These are phyloP conservation scores for Pittosporum tobira DNA, from an alignment of 129 eudicot genomes.

Conservation along the genomic window DNA sequence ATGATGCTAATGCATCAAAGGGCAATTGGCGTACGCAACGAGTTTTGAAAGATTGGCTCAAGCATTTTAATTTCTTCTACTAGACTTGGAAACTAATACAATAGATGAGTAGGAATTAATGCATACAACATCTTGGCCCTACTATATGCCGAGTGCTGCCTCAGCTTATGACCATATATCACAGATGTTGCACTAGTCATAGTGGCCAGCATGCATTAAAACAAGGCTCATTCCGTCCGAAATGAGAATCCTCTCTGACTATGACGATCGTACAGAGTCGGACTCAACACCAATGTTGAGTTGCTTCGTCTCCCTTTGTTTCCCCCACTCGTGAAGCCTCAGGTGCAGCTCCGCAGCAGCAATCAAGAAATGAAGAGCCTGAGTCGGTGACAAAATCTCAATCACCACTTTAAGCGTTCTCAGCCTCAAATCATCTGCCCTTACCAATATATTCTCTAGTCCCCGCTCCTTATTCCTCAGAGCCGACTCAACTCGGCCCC, in stretches of 20 bases:
- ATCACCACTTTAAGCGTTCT: constrained; percentile 30
- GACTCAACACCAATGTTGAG: background rate
- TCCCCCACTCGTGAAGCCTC: constrained; percentile 59
- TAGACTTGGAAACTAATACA: too few species aligned
- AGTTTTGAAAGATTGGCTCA: too few species aligned
- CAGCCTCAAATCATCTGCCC: constrained; percentile 51
- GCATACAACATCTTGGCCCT: too few species aligned
- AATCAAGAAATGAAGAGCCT: constrained; percentile 47
- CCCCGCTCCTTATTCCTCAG: constrained; percentile 30
- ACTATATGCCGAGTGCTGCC: too few species aligned
- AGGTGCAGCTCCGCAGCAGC: constrained; percentile 53
- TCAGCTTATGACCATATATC: too few species aligned
- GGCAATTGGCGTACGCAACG: too few species aligned
- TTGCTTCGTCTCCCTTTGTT: constrained; percentile 21
- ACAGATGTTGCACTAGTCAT: too few species aligned
- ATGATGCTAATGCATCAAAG: too few species aligned
- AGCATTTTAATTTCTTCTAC: too few species aligned
- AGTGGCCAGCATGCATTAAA: too few species aligned
- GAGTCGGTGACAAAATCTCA: constrained; percentile 24
- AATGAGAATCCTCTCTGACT: background rate
- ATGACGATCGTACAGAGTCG: background rate
- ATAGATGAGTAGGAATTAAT: too few species aligned
- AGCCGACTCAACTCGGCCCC: constrained; percentile 17
- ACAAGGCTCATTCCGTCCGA: too few species aligned
- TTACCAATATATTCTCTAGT: constrained; percentile 17